Percentiles rank a stretch among this genome's conserved stretches.
phyloP scores from a whole-genome alignment of 179 eudicot species.

The Camellia oleifera region DNA sequence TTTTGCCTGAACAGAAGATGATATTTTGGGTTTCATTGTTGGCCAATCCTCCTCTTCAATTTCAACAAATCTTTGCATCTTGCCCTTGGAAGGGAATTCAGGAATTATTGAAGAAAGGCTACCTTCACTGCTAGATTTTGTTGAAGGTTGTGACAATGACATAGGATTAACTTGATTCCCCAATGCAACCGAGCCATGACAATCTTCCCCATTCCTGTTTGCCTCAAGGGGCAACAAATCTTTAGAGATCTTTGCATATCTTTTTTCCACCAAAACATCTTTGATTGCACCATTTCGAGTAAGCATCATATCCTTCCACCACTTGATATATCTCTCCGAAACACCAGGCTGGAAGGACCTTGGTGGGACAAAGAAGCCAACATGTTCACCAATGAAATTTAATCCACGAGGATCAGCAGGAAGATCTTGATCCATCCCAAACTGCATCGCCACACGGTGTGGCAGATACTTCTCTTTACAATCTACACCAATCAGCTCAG shows the following conservation, averaged over 20 bases:
- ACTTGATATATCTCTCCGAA: constrained; percentile 30
- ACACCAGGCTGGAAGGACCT: constrained; percentile 29
- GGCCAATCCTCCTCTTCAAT: too few species aligned
- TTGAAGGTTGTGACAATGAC: neutral
- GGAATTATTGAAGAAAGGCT: neutral
- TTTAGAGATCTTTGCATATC: neutral
- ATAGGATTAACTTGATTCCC: neutral
- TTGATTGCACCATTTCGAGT: neutral
- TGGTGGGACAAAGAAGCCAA: constrained; percentile 30
- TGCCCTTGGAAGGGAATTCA: neutral
- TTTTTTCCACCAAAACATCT: constrained; percentile 2
- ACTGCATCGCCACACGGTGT: constrained; percentile 58
- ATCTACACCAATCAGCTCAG: constrained; percentile 40
- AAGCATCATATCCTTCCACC: constrained; percentile 37
- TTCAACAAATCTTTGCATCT: neutral
- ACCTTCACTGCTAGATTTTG: too few species aligned
- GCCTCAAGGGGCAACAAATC: neutral
- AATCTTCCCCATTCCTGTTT: neutral
- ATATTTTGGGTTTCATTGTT: neutral
- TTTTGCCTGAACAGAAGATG: constrained; percentile 3
- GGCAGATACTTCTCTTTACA: constrained; percentile 46
- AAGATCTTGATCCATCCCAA: constrained; percentile 56
- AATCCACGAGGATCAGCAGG: constrained; percentile 22
- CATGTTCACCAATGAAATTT: constrained; percentile 1
- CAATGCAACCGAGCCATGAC: neutral